Conservation (phyloP, 805 yeast species). For the Metschnikowia vanudenii region DNA sequence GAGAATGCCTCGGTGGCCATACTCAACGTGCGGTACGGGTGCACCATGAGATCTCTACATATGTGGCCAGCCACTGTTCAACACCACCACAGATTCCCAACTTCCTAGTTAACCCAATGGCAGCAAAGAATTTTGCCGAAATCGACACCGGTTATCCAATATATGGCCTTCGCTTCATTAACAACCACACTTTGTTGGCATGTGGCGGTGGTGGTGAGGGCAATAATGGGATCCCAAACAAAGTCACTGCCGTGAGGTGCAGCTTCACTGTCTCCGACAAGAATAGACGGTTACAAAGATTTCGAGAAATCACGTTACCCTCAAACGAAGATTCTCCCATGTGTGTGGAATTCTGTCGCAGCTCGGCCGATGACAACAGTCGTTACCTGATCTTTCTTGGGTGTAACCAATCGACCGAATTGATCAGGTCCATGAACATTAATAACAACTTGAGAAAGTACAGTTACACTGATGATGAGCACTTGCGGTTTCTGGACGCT, state of each 20-base stretch:
- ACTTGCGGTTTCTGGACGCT: constrained; percentile 57
- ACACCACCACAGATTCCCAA: neutral
- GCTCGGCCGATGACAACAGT: constrained; percentile 21
- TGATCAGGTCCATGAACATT: constrained; percentile 53
- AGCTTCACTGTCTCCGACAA: constrained; percentile 50
- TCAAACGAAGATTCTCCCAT: constrained; percentile 85
- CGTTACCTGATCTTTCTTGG: constrained; percentile 63
- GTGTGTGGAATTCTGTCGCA: constrained; percentile 54
- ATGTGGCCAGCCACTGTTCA: neutral
- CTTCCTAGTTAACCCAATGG: constrained; percentile 7
- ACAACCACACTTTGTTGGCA: constrained; percentile 58
- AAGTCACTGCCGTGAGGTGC: constrained; percentile 63
- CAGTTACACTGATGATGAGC: constrained; percentile 53
- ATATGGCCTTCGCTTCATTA: constrained; percentile 71
- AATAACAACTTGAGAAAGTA: constrained; percentile 75
- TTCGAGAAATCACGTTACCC: constrained; percentile 59
- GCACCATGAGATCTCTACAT: neutral
- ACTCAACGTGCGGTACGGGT: constrained; percentile 3
- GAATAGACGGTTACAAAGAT: constrained; percentile 48
- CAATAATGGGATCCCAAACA: constrained; percentile 82
- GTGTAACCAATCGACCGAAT: constrained; percentile 64
- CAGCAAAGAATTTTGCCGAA: constrained; percentile 29
- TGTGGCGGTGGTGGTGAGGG: constrained; percentile 98
- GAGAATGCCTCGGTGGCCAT: constrained; percentile 3
- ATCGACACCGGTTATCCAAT: constrained; percentile 68